phyloP scores from a whole-genome alignment of 23 red algal genomes.

The Pyropia haitanensis region DNA sequence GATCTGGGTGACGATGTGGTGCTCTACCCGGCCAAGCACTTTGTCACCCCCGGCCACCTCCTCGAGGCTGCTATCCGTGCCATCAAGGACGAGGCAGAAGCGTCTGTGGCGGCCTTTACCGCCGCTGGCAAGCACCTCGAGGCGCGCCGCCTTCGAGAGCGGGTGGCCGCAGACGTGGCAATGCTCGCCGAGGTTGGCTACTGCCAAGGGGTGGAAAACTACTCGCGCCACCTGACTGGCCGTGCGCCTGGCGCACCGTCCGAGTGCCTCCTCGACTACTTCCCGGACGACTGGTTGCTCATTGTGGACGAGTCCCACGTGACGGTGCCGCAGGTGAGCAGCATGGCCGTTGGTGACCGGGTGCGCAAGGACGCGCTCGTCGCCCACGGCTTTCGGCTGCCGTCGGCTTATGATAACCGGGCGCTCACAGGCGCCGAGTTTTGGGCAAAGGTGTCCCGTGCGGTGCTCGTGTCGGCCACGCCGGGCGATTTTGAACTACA shows the following conservation, averaged over 20 bases:
- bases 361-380: constrained; percentile 72
- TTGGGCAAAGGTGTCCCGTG: constrained; percentile 56
- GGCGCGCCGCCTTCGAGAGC: constrained; percentile 52
- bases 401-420: constrained; percentile 71
- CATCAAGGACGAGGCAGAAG: constrained; percentile 41
- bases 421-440: constrained; percentile 66
- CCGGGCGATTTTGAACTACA: constrained; percentile 61
- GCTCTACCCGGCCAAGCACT: constrained; percentile 77
- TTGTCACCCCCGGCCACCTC: constrained; percentile 43
- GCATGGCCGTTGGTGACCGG: constrained; percentile 64
- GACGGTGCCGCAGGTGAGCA: constrained; percentile 69
- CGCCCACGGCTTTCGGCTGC: constrained; percentile 68
- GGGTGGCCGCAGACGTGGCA: constrained; percentile 43
- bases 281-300: constrained; percentile 61
- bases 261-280: constrained; percentile 69
- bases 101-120: constrained; percentile 6
- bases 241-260: constrained; percentile 21
- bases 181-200: constrained; percentile 71
- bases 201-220: constrained; percentile 80
- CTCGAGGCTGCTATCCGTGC: constrained; percentile 43
- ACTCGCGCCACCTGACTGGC: constrained; percentile 48
- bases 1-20: constrained; percentile 40
- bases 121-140: constrained; percentile 37
- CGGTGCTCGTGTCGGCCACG: constrained; percentile 81
- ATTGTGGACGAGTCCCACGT: constrained; percentile 90